These are phyloP conservation scores for Spizellomyces sp. DNA, from an alignment of 192 early-diverging fungal genomes.

Conservation along the genomic window DNA sequence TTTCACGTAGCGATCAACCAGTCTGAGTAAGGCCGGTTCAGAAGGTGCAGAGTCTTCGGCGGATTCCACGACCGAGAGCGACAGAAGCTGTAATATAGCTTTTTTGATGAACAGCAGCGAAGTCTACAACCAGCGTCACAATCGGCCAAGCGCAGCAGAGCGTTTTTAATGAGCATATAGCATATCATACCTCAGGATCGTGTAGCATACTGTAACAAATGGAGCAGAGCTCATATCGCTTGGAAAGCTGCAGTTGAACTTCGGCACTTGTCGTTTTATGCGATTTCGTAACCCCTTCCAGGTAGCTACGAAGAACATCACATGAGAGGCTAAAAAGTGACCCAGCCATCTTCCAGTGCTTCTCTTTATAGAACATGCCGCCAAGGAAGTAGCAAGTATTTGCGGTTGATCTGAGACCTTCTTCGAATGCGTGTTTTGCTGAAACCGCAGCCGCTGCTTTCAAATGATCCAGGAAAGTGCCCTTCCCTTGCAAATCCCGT, in stretches of 20 bases:
- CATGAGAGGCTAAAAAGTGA: too few relatives aligned
- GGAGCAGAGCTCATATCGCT: slow-evolving; percentile 51
- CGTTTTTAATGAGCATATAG: neutral
- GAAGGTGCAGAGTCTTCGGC: too few relatives aligned
- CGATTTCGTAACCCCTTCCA: too few relatives aligned
- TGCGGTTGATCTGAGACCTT: slow-evolving; percentile 6
- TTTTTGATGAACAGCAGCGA: neutral
- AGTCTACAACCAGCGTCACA: slow-evolving; percentile 1
- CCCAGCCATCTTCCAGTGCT: too few relatives aligned
- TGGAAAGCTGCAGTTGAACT: slow-evolving; percentile 37
- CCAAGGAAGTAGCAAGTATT: neutral
- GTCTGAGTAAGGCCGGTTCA: neutral
- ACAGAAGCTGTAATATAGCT: too few relatives aligned
- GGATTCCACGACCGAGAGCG: too few relatives aligned
- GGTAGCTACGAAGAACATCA: too few relatives aligned
- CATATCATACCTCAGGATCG: slow-evolving; percentile 38
- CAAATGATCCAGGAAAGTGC: neutral
- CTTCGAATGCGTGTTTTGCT: neutral
- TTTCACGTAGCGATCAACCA: slow-evolving; percentile 5
- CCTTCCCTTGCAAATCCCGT: neutral
- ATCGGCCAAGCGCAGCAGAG: neutral
- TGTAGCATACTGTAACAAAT: slow-evolving; percentile 35
- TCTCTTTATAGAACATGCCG: slow-evolving; percentile 1
- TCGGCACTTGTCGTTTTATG: neutral
- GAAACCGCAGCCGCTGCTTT: slow-evolving; percentile 1